Evolutionary conservation across 805 yeast genomes (phyloP), one percentile per base, ranked within the genome.

Genomic region (Pichia paraexigua): DNA sequence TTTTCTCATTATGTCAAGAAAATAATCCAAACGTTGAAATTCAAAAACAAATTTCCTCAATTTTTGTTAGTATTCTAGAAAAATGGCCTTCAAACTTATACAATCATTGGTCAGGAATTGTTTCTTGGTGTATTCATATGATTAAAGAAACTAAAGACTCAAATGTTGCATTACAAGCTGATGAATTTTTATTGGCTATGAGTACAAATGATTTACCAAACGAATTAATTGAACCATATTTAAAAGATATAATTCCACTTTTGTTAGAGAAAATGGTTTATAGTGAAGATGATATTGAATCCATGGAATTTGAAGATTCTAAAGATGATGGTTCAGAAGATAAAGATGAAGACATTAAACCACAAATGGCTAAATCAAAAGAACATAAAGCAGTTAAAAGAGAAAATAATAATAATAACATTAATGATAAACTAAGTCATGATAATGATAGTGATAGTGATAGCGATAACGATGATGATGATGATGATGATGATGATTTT

Each of bases 141-240:
- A 80, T 92, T 70, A 76, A 77, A 51, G 78, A 76, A 53, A 55
- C 61, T 20, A 43, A 28, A 13, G 83, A 83, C 55, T 91, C 86
- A 58, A 83, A 77, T 50, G 95, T 89, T 32, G 85, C 96, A 0
- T 72, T 91, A 51, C 97, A 91, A 64, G 97, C 96, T 3, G 89
- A 97, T 65, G 98, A 94, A 69, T 90, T 94, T 60, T 70, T 94
- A 53, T 76, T 92, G 43, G 81, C 87, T 1, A 73, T 92, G 50
- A 79, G 91, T 0, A 83, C 89, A 2, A 74, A 80, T 37, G 75
- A 74, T 30, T 70, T 82, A 3, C 82, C 87, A 10, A 72, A 68
- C n/a, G 75, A 76, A 22, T 63, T 79, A 5, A 73, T 89, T 51
- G 68, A 69, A 51, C 83, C 85, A 1, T 79, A 79, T 57, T 71